Base-by-base conservation (phyloP, 331 rosid species). In the Quercus tomentella region DNA sequence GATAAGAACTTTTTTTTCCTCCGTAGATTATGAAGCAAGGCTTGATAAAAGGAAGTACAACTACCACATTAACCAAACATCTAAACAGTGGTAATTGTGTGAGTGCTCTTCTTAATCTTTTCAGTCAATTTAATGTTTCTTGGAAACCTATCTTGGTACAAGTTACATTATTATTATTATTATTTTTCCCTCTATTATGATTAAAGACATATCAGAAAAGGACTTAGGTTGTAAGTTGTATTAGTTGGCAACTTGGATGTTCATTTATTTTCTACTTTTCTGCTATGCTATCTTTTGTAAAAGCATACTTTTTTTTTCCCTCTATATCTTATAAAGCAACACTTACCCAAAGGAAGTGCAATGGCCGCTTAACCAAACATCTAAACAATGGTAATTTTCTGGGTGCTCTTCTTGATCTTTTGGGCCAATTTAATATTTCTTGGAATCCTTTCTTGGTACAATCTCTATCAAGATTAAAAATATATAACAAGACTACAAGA, bases 161-260 rank as follows among this genome's bases (percentile, higher is more conserved):
- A 51, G 37, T 84, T 76, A 77, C 74, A 78, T 62, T 73, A 49
- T 72, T 52, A 7, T 72, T 52, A 7, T 37, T 37, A 2, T 7
- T 73, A 67, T 80, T 82, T 75, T 65, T 31, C 77, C 56, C 83
- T 80, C 49, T 65, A 56, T 73, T 61, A 31, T 82, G 73, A 75
- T 1, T 33, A 72, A 23, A 30, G 57, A 76, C 45, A 37, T 37
- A 37, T 37, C 45, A 37, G 45, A 37, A 68, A 77, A 15, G 70
- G 45, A 20, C 14, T 76, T 84, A 71, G 56, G 79, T 84, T 82
- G 83, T 65, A 65, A 37, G 17, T 45, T 45, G 54, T 45, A 45
- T 37, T 70, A 70, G 71, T 72, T 71, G 45, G 76, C 77, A 65
- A 72, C 56, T 73, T 80, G 62, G 70, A 70, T 75, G 30, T 75